Conservation (phyloP, 179 eudicot genomes). For the Nepenthes alata region DNA sequence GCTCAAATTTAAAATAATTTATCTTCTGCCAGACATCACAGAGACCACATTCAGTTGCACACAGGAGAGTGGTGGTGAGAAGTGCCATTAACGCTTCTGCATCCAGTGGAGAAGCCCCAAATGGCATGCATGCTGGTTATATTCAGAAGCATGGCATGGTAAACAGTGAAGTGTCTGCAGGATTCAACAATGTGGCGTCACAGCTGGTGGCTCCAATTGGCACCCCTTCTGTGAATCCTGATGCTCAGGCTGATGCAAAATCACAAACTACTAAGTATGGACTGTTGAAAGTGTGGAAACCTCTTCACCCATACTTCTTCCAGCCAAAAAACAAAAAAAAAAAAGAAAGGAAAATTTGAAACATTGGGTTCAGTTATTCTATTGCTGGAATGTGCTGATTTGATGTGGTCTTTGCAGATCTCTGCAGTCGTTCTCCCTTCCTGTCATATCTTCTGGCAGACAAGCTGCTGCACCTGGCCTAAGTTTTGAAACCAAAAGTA, state of each 20-base stretch:
- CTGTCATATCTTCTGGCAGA: slow-evolving; percentile 21
- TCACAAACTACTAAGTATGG: slow-evolving; percentile 43
- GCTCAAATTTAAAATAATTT: neutral
- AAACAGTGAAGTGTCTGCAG: slow-evolving; percentile 33
- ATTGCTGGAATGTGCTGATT: neutral
- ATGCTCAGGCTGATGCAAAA: slow-evolving; percentile 31
- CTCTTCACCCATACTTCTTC: too few species aligned
- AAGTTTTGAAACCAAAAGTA: slow-evolving; percentile 36
- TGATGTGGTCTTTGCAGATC: slow-evolving; percentile 28
- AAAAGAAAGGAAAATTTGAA: neutral
- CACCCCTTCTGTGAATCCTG: slow-evolving; percentile 44
- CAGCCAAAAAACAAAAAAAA: too few species aligned
- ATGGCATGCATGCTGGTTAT: slow-evolving; percentile 17
- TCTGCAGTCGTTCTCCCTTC: slow-evolving; percentile 21
- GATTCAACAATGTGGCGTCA: slow-evolving; percentile 23
- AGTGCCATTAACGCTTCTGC: slow-evolving; percentile 24
- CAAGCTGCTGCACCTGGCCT: slow-evolving; percentile 26
- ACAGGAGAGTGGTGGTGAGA: slow-evolving; percentile 20
- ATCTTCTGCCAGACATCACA: slow-evolving; percentile 32
- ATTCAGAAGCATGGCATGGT: slow-evolving; percentile 22
- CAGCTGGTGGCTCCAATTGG: slow-evolving; percentile 65
- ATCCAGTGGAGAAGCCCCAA: slow-evolving; percentile 27
- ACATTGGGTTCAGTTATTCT: slow-evolving; percentile 1
- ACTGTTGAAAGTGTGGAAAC: neutral
- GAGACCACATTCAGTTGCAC: slow-evolving; percentile 37